A percentile compares a stretch with the other conserved stretches of the same genome.
These are phyloP conservation scores for Hansfordia pulvinata DNA, from an alignment of 2,329 filamentous ascomycete species.

Conservation along the genomic window DNA sequence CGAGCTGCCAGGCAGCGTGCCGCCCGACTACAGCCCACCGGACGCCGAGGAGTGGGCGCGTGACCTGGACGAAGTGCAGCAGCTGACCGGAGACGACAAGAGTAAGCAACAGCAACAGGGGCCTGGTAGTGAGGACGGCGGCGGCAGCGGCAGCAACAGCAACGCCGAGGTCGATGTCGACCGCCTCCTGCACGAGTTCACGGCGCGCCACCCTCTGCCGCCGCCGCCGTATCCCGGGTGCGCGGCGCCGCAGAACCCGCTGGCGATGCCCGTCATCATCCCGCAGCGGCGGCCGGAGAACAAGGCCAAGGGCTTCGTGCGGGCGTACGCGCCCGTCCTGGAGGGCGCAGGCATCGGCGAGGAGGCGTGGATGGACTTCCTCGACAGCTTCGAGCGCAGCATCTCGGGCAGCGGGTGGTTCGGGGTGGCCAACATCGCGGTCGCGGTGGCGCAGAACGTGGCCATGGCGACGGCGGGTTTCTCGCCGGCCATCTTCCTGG, in stretches of 20 bases:
- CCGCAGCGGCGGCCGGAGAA: slow-evolving; percentile 26
- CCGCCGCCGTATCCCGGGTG: too few species aligned
- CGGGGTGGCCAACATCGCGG: slow-evolving; percentile 15
- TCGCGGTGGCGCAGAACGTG: slow-evolving; percentile 19
- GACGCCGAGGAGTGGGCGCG: slow-evolving; percentile 1
- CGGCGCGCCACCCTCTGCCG: slow-evolving; percentile 1
- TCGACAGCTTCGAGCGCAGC: slow-evolving; percentile 24
- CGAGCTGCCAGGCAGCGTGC: too few species aligned
- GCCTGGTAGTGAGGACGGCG: too few species aligned
- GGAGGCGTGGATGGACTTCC: slow-evolving; percentile 24
- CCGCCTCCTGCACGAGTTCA: slow-evolving; percentile 1
- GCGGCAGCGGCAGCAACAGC: too few species aligned
- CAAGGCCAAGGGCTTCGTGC: slow-evolving; percentile 25
- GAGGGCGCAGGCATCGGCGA: slow-evolving; percentile 23
- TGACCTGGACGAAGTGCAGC: slow-evolving; percentile 1
- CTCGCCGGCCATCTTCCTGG: slow-evolving; percentile 24
- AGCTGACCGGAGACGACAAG: background rate
- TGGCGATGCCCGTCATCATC: slow-evolving; percentile 26
- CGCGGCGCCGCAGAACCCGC: too few species aligned
- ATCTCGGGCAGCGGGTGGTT: slow-evolving; percentile 13
- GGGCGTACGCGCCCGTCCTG: slow-evolving; percentile 27
- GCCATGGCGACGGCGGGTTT: slow-evolving; percentile 23
- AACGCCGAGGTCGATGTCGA: too few species aligned
- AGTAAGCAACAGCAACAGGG: too few species aligned
- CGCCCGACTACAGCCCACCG: too few species aligned